Evolutionary conservation across 169 alveolate species (phyloP), one percentile per base, ranked within the genome.

Genomic region (Besnoitia besnoiti): DNA sequence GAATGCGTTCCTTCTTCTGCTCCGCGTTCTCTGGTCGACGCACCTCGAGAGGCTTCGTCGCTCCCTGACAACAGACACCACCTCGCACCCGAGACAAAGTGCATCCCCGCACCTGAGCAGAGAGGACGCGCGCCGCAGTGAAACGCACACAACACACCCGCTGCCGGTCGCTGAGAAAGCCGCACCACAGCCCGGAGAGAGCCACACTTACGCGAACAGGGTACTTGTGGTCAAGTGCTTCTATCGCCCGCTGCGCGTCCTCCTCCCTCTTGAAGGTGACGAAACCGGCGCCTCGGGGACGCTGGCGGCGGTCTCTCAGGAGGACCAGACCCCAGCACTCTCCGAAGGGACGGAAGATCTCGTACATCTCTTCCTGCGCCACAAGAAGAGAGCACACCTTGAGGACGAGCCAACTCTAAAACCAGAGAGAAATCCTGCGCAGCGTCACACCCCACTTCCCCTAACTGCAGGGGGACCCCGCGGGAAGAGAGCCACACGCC

Each of bases 231-330:
- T 87, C 91, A 4, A 87, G 37, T 12, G 59, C 91, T 10, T 50
- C 47, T n/a, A 87, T 87, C 40, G 91, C 91, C 24, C n/a, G 21
- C 10, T 35, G 27, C 21, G 91, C 91, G 4, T 87, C 91, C 16
- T n/a, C 67, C 27, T n/a, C 33, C 12, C 51, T 59, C 40, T 50
- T 47, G 51, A 87, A 87, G 61, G 91, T 87, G 27, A 87, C 91
- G 67, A 87, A 87, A 27, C 91, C 91, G 5, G 91, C 91, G 40
- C 91, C 91, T 12, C 91, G 55, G 21, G 88, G 88, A 4, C 91
- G 91, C 40, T 87, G 91, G 16, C 67, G 55, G 24, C 91, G 16
- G 49, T 87, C 91, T 40, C 67, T 40, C 4, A 87, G 67, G 14
- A 87, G 55, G 7, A 87, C 88, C 84, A 87, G 21, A 27, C 88